A percentile compares a stretch with the other conserved stretches of the same genome.
These are phyloP conservation scores for Cutaneotrichosporon cyanovorans DNA, from an alignment of 1,284 basidiomycete genomes.

Conservation along the genomic window DNA sequence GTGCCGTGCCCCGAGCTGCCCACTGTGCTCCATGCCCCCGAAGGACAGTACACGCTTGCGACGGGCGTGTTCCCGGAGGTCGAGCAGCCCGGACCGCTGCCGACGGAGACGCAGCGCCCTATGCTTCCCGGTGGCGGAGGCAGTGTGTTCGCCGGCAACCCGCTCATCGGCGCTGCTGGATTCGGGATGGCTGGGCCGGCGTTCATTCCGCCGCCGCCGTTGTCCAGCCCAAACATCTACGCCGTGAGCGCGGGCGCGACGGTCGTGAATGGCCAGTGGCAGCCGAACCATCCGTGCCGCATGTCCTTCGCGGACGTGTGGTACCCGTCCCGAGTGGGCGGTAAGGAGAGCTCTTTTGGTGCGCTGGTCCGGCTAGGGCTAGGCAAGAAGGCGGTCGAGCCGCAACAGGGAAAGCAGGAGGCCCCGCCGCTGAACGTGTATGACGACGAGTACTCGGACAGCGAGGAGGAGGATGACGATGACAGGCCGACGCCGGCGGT, in stretches of 20 bases:
- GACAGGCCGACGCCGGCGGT: background rate
- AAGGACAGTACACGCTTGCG: conserved; percentile 34
- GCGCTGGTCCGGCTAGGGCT: conserved; percentile 18
- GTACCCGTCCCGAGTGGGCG: conserved; percentile 31
- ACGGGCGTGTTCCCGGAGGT: conserved; percentile 32
- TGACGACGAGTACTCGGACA: conserved; percentile 15
- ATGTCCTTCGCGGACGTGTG: conserved; percentile 37
- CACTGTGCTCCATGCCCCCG: conserved; percentile 34
- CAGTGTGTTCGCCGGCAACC: conserved; percentile 11
- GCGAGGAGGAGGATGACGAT: conserved; percentile 7
- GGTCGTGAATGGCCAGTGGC: conserved; percentile 37
- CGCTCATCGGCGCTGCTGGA: conserved; percentile 29
- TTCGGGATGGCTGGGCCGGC: conserved; percentile 12
- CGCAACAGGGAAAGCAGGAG: background rate
- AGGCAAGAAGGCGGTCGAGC: conserved; percentile 9
- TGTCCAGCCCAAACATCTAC: conserved; percentile 15
- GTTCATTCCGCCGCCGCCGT: conserved; percentile 13
- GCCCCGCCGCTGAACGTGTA: conserved; percentile 8
- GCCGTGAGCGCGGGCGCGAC: conserved; percentile 29
- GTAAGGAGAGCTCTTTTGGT: conserved; percentile 29
- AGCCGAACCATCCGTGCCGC: conserved; percentile 28
- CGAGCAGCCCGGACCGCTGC: conserved; percentile 30
- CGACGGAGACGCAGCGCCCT: conserved; percentile 14
- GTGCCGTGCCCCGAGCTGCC: conserved; percentile 34
- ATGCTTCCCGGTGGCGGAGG: conserved; percentile 1